Evolutionary conservation across 1,284 basidiomycete genomes (phyloP), one percentile per base, ranked within the genome.

Genomic region (Cryptococcus neoformans): DNA sequence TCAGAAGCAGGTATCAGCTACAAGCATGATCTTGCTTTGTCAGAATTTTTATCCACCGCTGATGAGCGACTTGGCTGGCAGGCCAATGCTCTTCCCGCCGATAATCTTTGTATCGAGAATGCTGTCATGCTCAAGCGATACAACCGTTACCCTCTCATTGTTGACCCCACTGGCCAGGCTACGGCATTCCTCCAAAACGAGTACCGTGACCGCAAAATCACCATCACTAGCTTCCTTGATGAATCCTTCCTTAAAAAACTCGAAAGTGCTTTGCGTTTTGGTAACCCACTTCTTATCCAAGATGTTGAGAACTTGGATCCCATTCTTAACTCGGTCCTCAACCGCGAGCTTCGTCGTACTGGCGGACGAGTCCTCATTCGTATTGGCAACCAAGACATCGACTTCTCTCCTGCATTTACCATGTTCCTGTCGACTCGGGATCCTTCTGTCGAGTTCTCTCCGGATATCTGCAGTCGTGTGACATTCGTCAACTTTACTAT

Each of bases 401-500:
- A 99, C 78, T 99, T 98, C 77, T 98, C 95, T 0, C 96, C 97
- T 3, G 88, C 94, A 10, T 99, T 99, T 82, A 95, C 91, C 9
- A 95, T 99, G 91, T 99, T 99, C 84, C 83, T 99, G 50, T 92
- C 96, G 2, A 99, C 96, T 7, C 83, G 95, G 28, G 94, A 99
- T 76, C 94, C 97, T 0, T 95, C 93, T 0, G 89, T 97, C 62
- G 93, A 97, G 69, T 97, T 99, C 78, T 91, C 95, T 17, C 93
- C 96, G 1, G 95, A 99, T 74, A 93, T 99, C 62, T 99, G 95
- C 82, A 96, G 92, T 80, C 87, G 96, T 58, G 96, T 99, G 40
- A 96, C 95, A 0, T 97, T 99, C 72, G 95, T 99, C 81, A 99
- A 99, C 81, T 99, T 99, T 79, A 99, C 95, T 14, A 99, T 99